Evolutionary conservation across 2,329 filamentous ascomycete species (phyloP).

Genomic region (Orbilia javanica): DNA sequence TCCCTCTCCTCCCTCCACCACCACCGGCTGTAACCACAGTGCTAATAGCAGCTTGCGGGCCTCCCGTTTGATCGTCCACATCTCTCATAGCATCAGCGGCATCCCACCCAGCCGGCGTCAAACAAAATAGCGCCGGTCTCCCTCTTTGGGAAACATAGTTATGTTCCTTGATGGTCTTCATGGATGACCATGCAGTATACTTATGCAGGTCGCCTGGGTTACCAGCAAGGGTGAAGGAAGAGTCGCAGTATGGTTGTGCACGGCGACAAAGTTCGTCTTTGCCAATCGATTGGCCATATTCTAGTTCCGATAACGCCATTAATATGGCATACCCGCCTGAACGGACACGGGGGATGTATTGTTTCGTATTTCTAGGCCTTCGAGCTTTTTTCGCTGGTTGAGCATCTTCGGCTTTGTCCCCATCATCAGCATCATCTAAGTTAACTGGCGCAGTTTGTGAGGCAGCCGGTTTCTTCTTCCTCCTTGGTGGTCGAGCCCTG

Average conservation of each 20-base stretch:
- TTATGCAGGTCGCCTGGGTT: constrained; percentile 76
- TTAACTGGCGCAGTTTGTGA: not conserved
- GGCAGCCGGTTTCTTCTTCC: constrained; percentile 39
- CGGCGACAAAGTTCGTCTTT: constrained; percentile 77
- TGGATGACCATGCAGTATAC: constrained; percentile 81
- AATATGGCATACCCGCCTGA: constrained; percentile 81
- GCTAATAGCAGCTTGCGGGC: constrained; percentile 9
- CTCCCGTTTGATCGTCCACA: constrained; percentile 51
- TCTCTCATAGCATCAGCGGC: constrained; percentile 75
- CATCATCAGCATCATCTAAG: constrained; percentile 66
- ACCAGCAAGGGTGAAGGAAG: constrained; percentile 77
- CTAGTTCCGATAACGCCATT: constrained; percentile 73
- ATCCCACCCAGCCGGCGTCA: constrained; percentile 84
- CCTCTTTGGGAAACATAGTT: constrained; percentile 80
- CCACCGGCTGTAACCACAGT: constrained; percentile 15
- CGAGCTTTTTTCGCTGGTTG: constrained; percentile 70
- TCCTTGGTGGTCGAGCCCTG: constrained; percentile 31
- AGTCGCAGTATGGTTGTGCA: constrained; percentile 79
- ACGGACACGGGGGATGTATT: constrained; percentile 79
- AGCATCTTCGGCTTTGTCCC: constrained; percentile 11
- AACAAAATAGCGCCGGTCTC: constrained; percentile 76
- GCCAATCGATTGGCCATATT: constrained; percentile 72
- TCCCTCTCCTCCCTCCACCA: constrained; percentile 6
- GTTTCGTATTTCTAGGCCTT: constrained; percentile 70
- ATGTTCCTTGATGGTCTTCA: constrained; percentile 80